Percentiles rank a stretch among this genome's conserved stretches.
Evolutionary conservation across 805 yeast species (phyloP).

Genomic region (Candida suzukii): DNA sequence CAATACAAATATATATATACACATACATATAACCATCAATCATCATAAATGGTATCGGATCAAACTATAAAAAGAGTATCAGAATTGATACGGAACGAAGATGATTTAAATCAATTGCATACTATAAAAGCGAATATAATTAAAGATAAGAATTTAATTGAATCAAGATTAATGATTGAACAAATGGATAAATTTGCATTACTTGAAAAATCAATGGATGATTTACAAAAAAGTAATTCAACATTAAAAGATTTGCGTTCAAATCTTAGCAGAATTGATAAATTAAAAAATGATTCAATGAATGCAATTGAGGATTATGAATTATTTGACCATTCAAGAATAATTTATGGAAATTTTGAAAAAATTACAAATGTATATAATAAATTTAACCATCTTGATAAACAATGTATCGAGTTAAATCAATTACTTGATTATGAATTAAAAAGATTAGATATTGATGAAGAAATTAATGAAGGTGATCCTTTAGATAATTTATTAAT

Average conservation of each 20-base stretch:
- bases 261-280: conserved; percentile 36
- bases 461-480: conserved; percentile 37
- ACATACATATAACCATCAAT: too few species aligned
- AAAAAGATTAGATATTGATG: too few species aligned
- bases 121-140: conserved; percentile 45
- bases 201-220: conserved; percentile 38
- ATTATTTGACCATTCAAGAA: conserved; percentile 59
- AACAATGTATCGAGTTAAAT: conserved; percentile 43
- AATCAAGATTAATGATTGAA: conserved; percentile 64
- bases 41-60: neutral
- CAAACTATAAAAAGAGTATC: conserved; percentile 14
- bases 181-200: conserved; percentile 58
- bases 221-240: conserved; percentile 30
- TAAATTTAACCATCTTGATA: conserved; percentile 51
- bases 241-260: conserved; percentile 45
- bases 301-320: conserved; percentile 60
- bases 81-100: conserved; percentile 20
- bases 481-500: conserved; percentile 49
- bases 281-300: conserved; percentile 47
- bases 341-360: conserved; percentile 62
- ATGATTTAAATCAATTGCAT: conserved; percentile 48
- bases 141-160: conserved; percentile 71
- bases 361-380: conserved; percentile 60
- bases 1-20: too few species aligned
- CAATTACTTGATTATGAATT: conserved; percentile 41